These are phyloP conservation scores for Penicillium verrucosum DNA, from an alignment of 2,329 filamentous ascomycete genomes.

Conservation along the genomic window DNA sequence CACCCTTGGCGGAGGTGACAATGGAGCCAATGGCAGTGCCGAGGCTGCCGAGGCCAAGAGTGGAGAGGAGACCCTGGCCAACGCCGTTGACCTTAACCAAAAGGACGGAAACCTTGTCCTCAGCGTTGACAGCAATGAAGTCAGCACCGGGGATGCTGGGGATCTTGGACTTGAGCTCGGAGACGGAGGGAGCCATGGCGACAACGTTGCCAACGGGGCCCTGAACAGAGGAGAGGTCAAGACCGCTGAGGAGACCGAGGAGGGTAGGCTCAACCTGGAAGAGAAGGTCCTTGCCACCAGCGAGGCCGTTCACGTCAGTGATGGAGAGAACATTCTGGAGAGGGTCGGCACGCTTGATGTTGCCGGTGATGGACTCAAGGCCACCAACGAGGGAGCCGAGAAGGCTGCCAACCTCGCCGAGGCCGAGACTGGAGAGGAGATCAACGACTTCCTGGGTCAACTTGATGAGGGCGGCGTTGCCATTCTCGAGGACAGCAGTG, in stretches of 20 bases:
- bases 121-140: conserved; percentile 16
- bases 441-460: conserved; percentile 13
- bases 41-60: too few species aligned
- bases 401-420: conserved; percentile 12
- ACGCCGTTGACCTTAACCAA: conserved; percentile 17
- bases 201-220: conserved; percentile 19
- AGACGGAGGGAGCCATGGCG: conserved; percentile 9
- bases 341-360: conserved; percentile 10
- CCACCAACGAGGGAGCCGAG: conserved; percentile 17
- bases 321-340: conserved; percentile 13
- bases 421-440: conserved; percentile 16
- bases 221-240: conserved; percentile 13
- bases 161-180: conserved; percentile 11
- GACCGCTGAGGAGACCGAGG: conserved; percentile 10
- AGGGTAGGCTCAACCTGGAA: background rate
- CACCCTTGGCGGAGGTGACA: conserved; percentile 6
- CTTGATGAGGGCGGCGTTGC: conserved; percentile 14
- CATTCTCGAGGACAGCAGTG: too few species aligned
- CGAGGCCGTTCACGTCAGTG: conserved; percentile 2
- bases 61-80: too few species aligned
- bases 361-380: conserved; percentile 10
- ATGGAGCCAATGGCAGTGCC: conserved; percentile 15
- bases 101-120: conserved; percentile 13
- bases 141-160: conserved; percentile 12
- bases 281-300: too few species aligned